Evolutionary conservation across 371 early-diverging fungal genomes (phyloP), one percentile per base, ranked within the genome.

Genomic region (Circinella umbellata): DNA sequence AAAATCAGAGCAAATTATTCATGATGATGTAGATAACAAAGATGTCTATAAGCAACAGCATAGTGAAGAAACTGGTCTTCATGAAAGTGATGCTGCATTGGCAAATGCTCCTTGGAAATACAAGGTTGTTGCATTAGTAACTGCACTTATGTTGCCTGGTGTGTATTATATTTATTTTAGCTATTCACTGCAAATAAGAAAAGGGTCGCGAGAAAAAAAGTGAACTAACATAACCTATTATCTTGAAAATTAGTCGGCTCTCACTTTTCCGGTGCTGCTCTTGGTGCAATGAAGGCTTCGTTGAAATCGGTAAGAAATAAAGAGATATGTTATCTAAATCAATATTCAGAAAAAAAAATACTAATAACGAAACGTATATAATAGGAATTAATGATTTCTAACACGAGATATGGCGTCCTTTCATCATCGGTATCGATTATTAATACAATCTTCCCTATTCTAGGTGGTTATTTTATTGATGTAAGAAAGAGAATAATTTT

Each of bases 341-440:
- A 27, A 27, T 27, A 27, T 27, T 27, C 27, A 27, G 2, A 27
- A 27, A 27, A 27, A 27, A 27, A 27, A 27, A 27, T 27, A 2
- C 27, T 27, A 27, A 27, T 27, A 27, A 27, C 27, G 27, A 27
- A 27, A 2, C 27, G 0, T 27, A 11, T 11, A 42, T 42, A 42
- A 42, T 54, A 80, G 80, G 66, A 86, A 18, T 71, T 86, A 1
- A 55, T 47, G 14, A 79, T 85, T 49, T 69, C 74, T 13, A 87
- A 87, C 62, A 84, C 87, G 3, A 75, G 81, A 51, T 88, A 85
- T 69, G 88, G 88, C 63, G 83, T 85, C 3, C 67, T 86, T 18
- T 79, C 81, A 39, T 78, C 86, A 17, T 67, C 83, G 6, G 80
- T 87, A 1, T 80, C 82, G 13, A 81, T 86, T 36, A 80, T 88